Conservation (phyloP, 2,329 filamentous ascomycete species). For the Curvularia sp. region DNA sequence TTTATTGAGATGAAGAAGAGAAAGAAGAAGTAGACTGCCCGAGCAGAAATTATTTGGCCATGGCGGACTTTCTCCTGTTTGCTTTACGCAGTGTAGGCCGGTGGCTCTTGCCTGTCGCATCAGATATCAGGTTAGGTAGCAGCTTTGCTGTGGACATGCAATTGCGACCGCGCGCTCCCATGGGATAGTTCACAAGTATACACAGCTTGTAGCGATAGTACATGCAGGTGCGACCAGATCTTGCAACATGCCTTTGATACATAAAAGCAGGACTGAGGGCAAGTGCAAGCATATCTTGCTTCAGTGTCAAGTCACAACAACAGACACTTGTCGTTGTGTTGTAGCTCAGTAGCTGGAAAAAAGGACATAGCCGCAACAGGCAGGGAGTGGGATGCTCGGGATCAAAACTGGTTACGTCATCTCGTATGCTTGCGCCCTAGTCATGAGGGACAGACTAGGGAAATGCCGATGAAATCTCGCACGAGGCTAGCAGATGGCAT, state of each 20-base stretch:
- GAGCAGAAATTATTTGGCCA: not conserved
- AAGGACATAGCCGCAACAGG: not conserved
- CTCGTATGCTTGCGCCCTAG: not conserved
- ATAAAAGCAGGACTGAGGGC: not conserved
- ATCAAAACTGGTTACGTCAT: not conserved
- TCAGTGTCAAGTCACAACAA: not conserved
- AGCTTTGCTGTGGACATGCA: not conserved
- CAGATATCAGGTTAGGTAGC: not conserved
- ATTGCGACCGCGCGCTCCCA: not conserved
- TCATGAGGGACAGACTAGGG: not conserved
- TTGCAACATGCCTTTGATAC: not conserved
- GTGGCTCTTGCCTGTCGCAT: not conserved
- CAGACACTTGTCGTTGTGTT: not conserved
- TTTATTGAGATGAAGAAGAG: not conserved
- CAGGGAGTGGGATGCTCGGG: not conserved
- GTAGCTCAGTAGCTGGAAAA: not conserved
- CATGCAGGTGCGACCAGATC: not conserved
- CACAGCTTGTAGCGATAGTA: not conserved
- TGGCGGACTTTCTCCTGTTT: not conserved
- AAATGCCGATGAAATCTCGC: not conserved
- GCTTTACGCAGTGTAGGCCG: not conserved
- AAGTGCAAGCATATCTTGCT: not conserved
- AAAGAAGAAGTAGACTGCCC: not conserved
- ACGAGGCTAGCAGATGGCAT: not conserved
- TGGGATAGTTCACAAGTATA: not conserved